Evolutionary conservation across 1,284 basidiomycete species (phyloP).

Genomic region (Microbotryomycetes sp.): DNA sequence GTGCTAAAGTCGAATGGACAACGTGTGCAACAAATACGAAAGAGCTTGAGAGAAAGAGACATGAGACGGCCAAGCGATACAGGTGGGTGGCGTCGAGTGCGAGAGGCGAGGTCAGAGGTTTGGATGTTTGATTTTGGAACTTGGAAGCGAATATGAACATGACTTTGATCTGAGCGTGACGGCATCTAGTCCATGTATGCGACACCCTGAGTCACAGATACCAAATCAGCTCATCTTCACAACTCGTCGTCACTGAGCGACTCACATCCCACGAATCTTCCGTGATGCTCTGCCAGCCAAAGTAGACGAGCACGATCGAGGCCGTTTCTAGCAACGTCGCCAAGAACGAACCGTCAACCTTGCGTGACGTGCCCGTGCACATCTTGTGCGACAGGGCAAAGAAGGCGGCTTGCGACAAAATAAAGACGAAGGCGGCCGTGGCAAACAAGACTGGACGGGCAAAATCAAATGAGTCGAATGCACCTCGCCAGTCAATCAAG

Average conservation of each 20-base stretch:
- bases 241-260: not conserved
- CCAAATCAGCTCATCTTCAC: not conserved
- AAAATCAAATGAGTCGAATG: not conserved
- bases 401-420: slow-evolving; percentile 31
- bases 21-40: no score
- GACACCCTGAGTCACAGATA: not conserved
- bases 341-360: slow-evolving; percentile 34
- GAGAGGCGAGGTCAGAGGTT: no score
- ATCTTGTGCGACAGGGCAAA: slow-evolving; percentile 33
- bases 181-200: not conserved
- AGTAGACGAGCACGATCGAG: slow-evolving; percentile 25
- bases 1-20: no score
- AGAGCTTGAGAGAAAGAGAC: not conserved
- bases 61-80: not conserved
- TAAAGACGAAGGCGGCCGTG: slow-evolving; percentile 28
- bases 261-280: slow-evolving; percentile 35
- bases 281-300: slow-evolving; percentile 34
- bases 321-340: slow-evolving; percentile 34
- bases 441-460: slow-evolving; percentile 21
- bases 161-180: not conserved
- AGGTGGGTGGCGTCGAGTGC: no score
- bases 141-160: not conserved
- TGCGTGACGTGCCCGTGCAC: slow-evolving; percentile 29
- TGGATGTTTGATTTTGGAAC: not conserved
- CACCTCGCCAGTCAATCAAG: not conserved